phyloP scores from a whole-genome alignment of 208 protist species.

The Lotmaria passim region DNA sequence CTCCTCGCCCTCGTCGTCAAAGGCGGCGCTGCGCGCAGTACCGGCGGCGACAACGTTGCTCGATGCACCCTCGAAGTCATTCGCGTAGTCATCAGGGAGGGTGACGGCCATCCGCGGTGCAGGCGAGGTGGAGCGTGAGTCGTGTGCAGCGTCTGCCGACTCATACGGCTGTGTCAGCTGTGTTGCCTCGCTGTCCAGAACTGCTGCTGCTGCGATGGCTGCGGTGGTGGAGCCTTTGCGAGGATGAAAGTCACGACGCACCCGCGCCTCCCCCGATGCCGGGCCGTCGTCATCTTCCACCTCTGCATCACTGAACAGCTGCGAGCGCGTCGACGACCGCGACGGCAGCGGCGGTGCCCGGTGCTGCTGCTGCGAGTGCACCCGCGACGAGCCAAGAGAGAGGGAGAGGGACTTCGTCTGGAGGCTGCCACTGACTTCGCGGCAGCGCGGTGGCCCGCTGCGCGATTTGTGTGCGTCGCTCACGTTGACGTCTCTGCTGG shows the following conservation, averaged over 20 bases:
- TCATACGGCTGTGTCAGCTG: conserved; percentile 16
- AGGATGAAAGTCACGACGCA: too few relatives aligned
- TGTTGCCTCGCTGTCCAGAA: conserved; percentile 28
- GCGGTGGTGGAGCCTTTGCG: too few relatives aligned
- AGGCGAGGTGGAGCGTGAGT: conserved; percentile 20
- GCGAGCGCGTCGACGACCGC: neutral
- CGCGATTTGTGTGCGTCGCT: conserved; percentile 1
- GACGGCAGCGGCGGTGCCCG: neutral
- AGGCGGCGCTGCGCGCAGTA: neutral
- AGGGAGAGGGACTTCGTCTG: conserved; percentile 6
- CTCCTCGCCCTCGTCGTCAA: neutral
- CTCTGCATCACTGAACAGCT: neutral
- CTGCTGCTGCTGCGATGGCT: too few relatives aligned
- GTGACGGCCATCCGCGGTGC: conserved; percentile 26
- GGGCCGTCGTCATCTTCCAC: neutral
- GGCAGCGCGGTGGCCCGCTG: neutral
- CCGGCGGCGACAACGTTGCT: neutral
- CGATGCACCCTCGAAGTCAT: conserved; percentile 21
- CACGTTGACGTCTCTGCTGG: conserved; percentile 28
- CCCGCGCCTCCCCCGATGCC: neutral
- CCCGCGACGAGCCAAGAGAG: conserved; percentile 9
- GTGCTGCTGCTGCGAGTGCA: neutral
- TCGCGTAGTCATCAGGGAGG: conserved; percentile 18
- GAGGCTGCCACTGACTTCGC: neutral
- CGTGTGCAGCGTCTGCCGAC: too few relatives aligned